Evolutionary conservation across 2,329 filamentous ascomycete species (phyloP), one percentile per base, ranked within the genome.

Genomic region (Cryphonectria parasitica): DNA sequence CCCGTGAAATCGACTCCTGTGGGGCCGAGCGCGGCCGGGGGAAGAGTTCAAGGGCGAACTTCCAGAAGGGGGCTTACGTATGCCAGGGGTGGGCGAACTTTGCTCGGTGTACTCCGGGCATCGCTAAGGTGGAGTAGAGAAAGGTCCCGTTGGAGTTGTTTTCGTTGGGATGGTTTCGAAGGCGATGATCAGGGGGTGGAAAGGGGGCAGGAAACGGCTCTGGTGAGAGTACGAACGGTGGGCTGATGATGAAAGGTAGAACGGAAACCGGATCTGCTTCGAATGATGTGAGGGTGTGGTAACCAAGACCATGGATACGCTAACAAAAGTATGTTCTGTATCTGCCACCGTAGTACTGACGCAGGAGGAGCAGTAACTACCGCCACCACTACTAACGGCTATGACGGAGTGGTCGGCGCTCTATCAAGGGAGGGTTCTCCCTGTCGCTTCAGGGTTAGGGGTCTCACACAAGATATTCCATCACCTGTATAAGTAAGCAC

Each of bases 51-150:
- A 56, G 52, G 8, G 56, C 56, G 31, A 60, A 15, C 56, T 60
- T 60, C 19, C 56, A 36, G 31, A 60, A 60, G 56, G 22, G 65
- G 54, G 54, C 54, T 67, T 67, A 67, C 65, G 65, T 61, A 67
- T 67, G 65, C 39, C 65, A 61, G 65, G 65, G 41, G 31, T 31
- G 17, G 22, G 58, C 19, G 58, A 15, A 39, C n/a, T 28, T 17
- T 28, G 49, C n/a, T 56, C 52, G 52, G 52, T 56, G 52, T 56
- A 56, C 52, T 56, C 52, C 52, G 52, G 52, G n/a, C n/a, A 56
- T n/a, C 4, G 52, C 52, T 56, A 11, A 56, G n/a, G 52, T 56
- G 52, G 52, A 49, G 52, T 7, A 28, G 1, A 39, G 36, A 17
- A 28, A 28, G 28, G 52, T 56, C n/a, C 11, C 25, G 52, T 56